Base-by-base conservation (phyloP, 1,284 basidiomycete genomes). In the Phylloporus sp. region DNA sequence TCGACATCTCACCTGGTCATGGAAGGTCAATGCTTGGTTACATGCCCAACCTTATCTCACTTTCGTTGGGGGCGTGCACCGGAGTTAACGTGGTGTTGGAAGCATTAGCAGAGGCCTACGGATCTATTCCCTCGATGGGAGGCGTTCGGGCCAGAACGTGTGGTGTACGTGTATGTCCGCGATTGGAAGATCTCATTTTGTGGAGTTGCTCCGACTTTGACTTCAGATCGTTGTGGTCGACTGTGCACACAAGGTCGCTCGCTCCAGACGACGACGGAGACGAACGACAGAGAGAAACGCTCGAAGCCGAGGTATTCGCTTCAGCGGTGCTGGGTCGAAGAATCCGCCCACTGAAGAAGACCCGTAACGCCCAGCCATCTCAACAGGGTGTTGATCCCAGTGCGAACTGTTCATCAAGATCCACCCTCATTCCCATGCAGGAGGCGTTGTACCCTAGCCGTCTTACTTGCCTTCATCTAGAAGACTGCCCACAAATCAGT, bases 151-250 rank as follows among this genome's bases (percentile, higher is more conserved):
- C 62, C 24, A 64, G 61, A 58, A 39, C 53, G 61, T 65, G 69
- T 62, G 70, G 69, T 65, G 76, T 74, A 68, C 77, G 74, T 75
- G 78, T 81, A 53, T 87, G 86, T 68, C 82, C 85, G 24, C 76
- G 76, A 20, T 76, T 87, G 55, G 80, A 82, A 66, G 76, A 79
- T 24, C 72, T 87, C 42, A 76, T 80, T 31, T 76, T 88, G 58
- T 84, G 81, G 80, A 77, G 76, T 56, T 87, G 84, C 70, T 63
- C 72, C 46, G 82, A 84, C 67, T 72, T 86, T 59, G 69, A 76
- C 44, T 76, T 81, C 49, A 64, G 57, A 42, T 70, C 68, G 28
- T 70, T 84, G 57, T 72, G 74, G 59, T 74, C 67, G 18, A 70
- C 81, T 32, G 75, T 84, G 52, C 66, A 72, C 47, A 71, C 77